Evolutionary conservation across 495 filamentous ascomycete genomes (phyloP), one percentile per base, ranked within the genome.

Genomic region (Bathelium albidoporum): DNA sequence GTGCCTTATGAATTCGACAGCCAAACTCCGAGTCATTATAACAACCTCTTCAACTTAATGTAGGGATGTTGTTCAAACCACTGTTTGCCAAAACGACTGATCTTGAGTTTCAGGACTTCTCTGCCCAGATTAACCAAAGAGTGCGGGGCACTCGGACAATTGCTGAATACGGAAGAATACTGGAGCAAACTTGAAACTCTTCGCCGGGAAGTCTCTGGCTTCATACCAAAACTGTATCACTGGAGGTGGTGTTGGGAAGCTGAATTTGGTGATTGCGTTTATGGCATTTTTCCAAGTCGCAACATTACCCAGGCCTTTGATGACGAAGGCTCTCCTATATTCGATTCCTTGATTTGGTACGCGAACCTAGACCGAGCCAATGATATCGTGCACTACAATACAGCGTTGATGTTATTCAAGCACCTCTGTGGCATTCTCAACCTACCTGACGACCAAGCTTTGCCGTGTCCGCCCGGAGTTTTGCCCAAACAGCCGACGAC

Each of bases 231-330:
- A 29, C n/a, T 55, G 2, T 55, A 55, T 29, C 10, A 5, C 4
- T 55, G 49, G 49, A 55, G 49, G 29, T 55, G 49, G 49, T 20
- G 20, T 29, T 55, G 49, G 49, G 49, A 55, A 55, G 49, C 49
- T 20, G 49, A 55, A n/a, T 55, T 4, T 2, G 49, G 49, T 5
- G 22, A 55, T 20, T 29, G 49, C 22, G 49, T 55, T 24, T 55
- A 55, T 16, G 1, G 3, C 2, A 55, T 55, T 29, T 24, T 55
- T 9, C 49, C 49, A 29, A 55, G 49, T 55, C 20, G 20, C 7
- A 55, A 55, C 16, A 55, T 55, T 24, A 55, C 49, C 49, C 20
- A 55, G 20, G 49, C 49, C 4, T 55, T 26, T 29, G 49, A 55
- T 24, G 49, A 55, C 16, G 24, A 55, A 5, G 49, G 49, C 29